Evolutionary conservation across 441 rosid species (phyloP).

Genomic region (Dalechampia spathulata): DNA sequence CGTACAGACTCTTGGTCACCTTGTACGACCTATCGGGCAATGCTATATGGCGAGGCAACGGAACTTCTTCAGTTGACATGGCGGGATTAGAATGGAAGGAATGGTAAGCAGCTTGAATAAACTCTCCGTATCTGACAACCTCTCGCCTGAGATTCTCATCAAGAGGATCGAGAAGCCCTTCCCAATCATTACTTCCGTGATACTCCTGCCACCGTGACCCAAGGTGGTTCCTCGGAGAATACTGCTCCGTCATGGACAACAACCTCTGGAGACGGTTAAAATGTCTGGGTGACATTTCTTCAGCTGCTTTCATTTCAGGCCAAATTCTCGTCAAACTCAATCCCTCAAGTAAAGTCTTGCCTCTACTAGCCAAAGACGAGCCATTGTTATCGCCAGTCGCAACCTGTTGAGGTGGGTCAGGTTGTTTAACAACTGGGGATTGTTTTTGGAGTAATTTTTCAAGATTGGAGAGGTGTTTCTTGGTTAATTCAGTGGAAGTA

Average conservation of each 20-base stretch:
- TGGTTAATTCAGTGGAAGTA: slow-evolving; percentile 26
- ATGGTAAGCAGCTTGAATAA: slow-evolving; percentile 67
- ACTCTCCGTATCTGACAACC: slow-evolving; percentile 68
- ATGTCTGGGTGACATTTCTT: slow-evolving; percentile 81
- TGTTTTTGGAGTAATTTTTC: slow-evolving; percentile 52
- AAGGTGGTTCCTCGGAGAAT: slow-evolving; percentile 71
- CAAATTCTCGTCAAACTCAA: slow-evolving; percentile 56
- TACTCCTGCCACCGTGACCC: slow-evolving; percentile 50
- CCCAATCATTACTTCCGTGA: slow-evolving; percentile 61
- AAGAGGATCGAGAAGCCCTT: slow-evolving; percentile 58
- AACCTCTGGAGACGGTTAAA: slow-evolving; percentile 60
- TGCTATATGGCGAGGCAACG: slow-evolving; percentile 40
- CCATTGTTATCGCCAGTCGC: slow-evolving; percentile 1
- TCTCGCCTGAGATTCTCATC: slow-evolving; percentile 68
- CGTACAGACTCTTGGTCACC: slow-evolving; percentile 46
- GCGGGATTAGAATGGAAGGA: slow-evolving; percentile 66
- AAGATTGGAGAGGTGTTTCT: slow-evolving; percentile 54
- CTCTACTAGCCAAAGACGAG: slow-evolving; percentile 22
- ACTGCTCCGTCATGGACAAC: slow-evolving; percentile 55
- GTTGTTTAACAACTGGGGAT: slow-evolving; percentile 12
- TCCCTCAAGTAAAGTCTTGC: slow-evolving; percentile 36
- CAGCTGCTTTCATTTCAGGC: slow-evolving; percentile 72
- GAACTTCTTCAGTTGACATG: slow-evolving; percentile 41
- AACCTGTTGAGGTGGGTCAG: slow-evolving; percentile 13
- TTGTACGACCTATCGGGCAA: slow-evolving; percentile 51